Evolutionary conservation across 257 asterid genomes (phyloP), one percentile per base, ranked within the genome.

Genomic region (Schizonepeta tenuifolia): DNA sequence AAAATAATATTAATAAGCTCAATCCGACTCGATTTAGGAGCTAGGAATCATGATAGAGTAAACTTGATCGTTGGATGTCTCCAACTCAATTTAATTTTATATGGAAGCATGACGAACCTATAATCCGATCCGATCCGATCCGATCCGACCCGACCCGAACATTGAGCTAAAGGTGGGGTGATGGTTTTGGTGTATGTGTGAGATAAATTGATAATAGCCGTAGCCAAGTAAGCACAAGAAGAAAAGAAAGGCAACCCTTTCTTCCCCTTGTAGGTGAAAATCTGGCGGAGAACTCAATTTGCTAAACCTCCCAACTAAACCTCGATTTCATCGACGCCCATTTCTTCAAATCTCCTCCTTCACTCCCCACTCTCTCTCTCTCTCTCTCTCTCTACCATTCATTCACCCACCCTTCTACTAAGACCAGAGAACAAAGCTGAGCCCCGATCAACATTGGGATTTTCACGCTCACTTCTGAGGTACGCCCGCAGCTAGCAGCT

Each of bases 241-340:
- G 58, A 24, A 24, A 24, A 24, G 26, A 24, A 24, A 24, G 26
- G 26, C 26, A 24, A 2, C n/a, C n/a, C n/a, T n/a, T n/a, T n/a
- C n/a, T n/a, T n/a, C n/a, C n/a, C n/a, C 71, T 65, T 2, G 1
- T 8, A 38, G 5, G 8, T 24, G 26, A 24, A 24, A 24, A 24
- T 49, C 1, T 18, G 71, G 78, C 78, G 78, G 78, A 54, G 78
- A 40, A 51, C 49, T 73, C 67, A 43, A 72, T 72, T 70, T 36
- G 31, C 69, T 50, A 40, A 73, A 36, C 35, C 65, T 51, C 77
- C 35, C 49, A 24, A 63, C 53, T 58, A 21, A 40, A 41, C 66
- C 78, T 73, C 72, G 78, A 17, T 73, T 64, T 24, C 59, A 73
- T 73, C 78, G 78, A 65, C 65, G 21, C 78, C 40, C 40, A 17